phyloP scores from a whole-genome alignment of 768 basidiomycete genomes.

The Kwoniella sp. region DNA sequence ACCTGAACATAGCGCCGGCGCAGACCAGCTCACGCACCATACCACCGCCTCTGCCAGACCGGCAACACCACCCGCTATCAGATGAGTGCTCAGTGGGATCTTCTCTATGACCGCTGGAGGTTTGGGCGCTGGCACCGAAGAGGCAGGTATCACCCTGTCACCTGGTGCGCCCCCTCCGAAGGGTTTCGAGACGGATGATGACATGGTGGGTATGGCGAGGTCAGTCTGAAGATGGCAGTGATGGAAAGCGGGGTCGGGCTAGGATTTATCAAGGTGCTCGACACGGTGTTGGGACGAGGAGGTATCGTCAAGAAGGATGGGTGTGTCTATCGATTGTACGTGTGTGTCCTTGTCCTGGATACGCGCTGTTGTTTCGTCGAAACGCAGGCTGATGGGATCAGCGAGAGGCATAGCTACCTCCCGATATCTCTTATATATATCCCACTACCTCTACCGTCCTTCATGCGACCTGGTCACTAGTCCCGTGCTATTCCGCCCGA shows the following conservation, averaged over 20 bases:
- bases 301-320: too few relatives aligned
- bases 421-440: not conserved
- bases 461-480: too few relatives aligned
- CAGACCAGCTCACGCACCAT: conserved; percentile 42
- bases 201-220: conserved; percentile 21
- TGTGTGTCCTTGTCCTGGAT: too few relatives aligned
- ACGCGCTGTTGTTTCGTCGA: not conserved
- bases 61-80: conserved; percentile 89
- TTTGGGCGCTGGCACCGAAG: not conserved
- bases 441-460: too few relatives aligned
- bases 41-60: conserved; percentile 84
- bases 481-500: too few relatives aligned
- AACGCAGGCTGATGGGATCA: too few relatives aligned
- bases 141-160: conserved; percentile 24
- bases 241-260: too few relatives aligned
- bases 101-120: conserved; percentile 42
- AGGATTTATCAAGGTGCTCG: not conserved
- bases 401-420: too few relatives aligned
- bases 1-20: not conserved
- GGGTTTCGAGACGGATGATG: conserved; percentile 33
- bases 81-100: conserved; percentile 58
- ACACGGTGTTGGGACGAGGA: not conserved
- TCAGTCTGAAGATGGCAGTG: too few relatives aligned
- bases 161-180: conserved; percentile 39
- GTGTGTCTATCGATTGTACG: too few relatives aligned